phyloP scores from a whole-genome alignment of 2,329 filamentous ascomycete species.

The Calonectria crousiana region DNA sequence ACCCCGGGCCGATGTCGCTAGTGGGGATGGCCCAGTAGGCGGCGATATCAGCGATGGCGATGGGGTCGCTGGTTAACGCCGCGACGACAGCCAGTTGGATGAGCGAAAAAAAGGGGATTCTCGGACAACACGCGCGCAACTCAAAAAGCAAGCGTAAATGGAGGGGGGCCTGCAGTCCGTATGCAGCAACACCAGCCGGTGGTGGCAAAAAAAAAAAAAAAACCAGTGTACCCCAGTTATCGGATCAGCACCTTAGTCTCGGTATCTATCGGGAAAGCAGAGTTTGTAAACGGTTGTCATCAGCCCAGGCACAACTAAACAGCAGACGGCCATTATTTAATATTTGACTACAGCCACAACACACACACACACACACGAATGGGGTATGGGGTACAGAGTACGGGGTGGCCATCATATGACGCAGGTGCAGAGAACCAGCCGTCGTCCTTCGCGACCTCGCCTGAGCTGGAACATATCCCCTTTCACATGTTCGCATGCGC shows the following conservation, averaged over 20 bases:
- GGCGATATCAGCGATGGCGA: conserved; percentile 11
- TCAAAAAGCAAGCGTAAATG: conserved; percentile 28
- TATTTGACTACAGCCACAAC: neutral
- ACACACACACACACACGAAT: neutral
- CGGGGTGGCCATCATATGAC: neutral
- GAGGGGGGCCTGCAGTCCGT: conserved; percentile 27
- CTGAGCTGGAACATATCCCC: neutral
- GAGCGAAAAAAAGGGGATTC: conserved; percentile 12
- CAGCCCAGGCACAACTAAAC: neutral
- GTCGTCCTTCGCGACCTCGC: neutral
- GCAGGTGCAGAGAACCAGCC: neutral
- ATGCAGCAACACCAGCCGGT: conserved; percentile 10
- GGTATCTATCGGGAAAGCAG: neutral
- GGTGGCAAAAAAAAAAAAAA: conserved; percentile 6
- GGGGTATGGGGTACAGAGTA: neutral
- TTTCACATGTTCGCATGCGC: conserved; percentile 15
- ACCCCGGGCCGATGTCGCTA: conserved; percentile 26
- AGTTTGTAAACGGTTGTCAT: neutral
- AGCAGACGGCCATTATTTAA: neutral
- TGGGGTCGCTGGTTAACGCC: neutral
- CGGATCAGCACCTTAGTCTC: neutral
- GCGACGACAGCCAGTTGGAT: neutral
- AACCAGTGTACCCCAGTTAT: neutral
- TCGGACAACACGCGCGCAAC: conserved; percentile 5
- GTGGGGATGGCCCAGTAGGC: neutral